Conservation (phyloP, 805 yeast genomes). For the Brettanomyces naardenensis region DNA sequence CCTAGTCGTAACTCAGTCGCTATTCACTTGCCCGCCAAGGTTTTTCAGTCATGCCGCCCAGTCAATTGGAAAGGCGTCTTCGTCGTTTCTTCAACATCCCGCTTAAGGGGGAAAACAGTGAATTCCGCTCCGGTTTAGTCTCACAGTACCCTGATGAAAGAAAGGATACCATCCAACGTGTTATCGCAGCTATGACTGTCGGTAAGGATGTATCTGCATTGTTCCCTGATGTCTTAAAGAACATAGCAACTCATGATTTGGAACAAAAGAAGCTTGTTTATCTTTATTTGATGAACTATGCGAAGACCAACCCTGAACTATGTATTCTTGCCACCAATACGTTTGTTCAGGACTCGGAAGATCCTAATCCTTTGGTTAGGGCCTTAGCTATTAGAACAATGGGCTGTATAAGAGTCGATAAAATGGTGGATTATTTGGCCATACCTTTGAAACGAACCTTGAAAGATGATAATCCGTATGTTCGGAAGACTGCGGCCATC, state of each 20-base stretch:
- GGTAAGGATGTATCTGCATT: slow-evolving; percentile 94
- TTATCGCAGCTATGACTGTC: slow-evolving; percentile 95
- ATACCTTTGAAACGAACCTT: slow-evolving; percentile 81
- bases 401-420: slow-evolving; percentile 96
- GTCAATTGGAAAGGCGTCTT: slow-evolving; percentile 40
- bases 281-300: slow-evolving; percentile 92
- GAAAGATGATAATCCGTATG: slow-evolving; percentile 92
- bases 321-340: slow-evolving; percentile 96
- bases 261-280: slow-evolving; percentile 96
- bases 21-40: no score
- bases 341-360: slow-evolving; percentile 90
- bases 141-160: slow-evolving; percentile 93
- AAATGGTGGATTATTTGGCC: slow-evolving; percentile 91
- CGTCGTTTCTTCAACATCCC: slow-evolving; percentile 52
- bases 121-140: slow-evolving; percentile 81
- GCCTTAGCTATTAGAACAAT: slow-evolving; percentile 96
- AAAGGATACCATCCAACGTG: slow-evolving; percentile 94
- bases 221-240: slow-evolving; percentile 93
- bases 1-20: no score
- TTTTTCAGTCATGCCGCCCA: no score
- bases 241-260: slow-evolving; percentile 92
- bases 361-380: slow-evolving; percentile 91
- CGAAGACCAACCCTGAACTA: slow-evolving; percentile 91
- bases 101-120: slow-evolving; percentile 74
- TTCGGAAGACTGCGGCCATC: slow-evolving; percentile 93